Base-by-base conservation (phyloP, 495 filamentous ascomycete species). In the Penicillium chermesinum region DNA sequence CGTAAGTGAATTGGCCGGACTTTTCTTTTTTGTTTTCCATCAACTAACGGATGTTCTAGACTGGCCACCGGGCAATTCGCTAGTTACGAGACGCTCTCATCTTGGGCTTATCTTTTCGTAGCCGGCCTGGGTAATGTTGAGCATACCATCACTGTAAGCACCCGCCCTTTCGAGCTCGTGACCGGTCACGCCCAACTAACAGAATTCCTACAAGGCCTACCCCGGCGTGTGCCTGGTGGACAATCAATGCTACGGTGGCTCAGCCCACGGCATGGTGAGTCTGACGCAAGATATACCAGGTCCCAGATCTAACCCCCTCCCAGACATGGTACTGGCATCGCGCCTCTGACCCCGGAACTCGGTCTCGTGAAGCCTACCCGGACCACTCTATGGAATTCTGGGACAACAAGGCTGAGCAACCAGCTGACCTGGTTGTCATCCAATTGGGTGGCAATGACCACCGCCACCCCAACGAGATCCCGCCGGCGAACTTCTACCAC, bases 381-480 rank as follows among this genome's bases (percentile, higher is more conserved):
- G 25, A 30, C 10, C 4, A 30, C 25, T 30, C 25, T 10, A 30
- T 30, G 25, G 25, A 85, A 47, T 58, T 69, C 0, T 87, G 79
- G 78, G 75, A 83, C 52, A 83, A 85, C 43, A 63, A 59, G 5
- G 73, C 72, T 22, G 76, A 80, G 42, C 76, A 72, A n/a, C 71
- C 73, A 1, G 81, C 83, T 3, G 83, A 86, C 52, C 67, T 88
- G 7, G 83, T 84, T 10, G 52, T 86, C 49, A 83, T 86, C 57
- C 80, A 85, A 53, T 69, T 87, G 34, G 83, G 82, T 19, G 85
- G 81, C 14, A 87, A 87, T 52, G 84, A 87, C 59, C 73, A 75
- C 48, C 82, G 83, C 48, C 49, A 68, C 1, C 62, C 63, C 13
- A 86, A 86, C 58, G 78, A 84, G 34, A 74, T 84, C 40, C 73